phyloP scores from a whole-genome alignment of 2,329 filamentous ascomycete species.

The Leptosphaerulina australis region DNA sequence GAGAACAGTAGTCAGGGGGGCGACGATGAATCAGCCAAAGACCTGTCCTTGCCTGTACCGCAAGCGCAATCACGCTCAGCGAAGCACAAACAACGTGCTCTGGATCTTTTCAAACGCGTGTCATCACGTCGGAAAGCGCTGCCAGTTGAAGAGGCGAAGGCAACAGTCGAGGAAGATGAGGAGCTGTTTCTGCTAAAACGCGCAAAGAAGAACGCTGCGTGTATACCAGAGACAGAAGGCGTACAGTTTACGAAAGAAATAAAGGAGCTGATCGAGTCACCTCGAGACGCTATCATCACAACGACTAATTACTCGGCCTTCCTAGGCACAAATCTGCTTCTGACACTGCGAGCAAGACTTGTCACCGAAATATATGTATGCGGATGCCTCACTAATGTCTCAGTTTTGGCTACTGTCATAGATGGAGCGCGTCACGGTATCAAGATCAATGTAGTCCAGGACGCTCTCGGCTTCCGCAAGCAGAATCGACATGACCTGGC shows the following conservation, averaged over 20 bases:
- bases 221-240: conserved; percentile 53
- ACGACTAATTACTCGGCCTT: conserved; percentile 93
- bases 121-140: conserved; percentile 39
- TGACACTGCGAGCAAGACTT: conserved; percentile 80
- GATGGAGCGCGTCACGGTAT: conserved; percentile 90
- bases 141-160: conserved; percentile 36
- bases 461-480: conserved; percentile 83
- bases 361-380: conserved; percentile 90
- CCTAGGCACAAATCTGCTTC: conserved; percentile 72
- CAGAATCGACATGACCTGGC: conserved; percentile 72
- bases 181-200: conserved; percentile 54
- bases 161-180: conserved; percentile 50
- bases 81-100: conserved; percentile 45
- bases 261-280: conserved; percentile 55
- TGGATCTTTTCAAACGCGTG: conserved; percentile 47
- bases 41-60: conserved; percentile 30
- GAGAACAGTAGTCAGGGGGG: conserved; percentile 44
- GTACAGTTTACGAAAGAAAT: conserved; percentile 59
- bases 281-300: conserved; percentile 60
- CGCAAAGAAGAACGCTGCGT: conserved; percentile 49
- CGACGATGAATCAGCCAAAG: conserved; percentile 39
- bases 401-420: conserved; percentile 87
- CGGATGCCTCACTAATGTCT: conserved; percentile 84
- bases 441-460: conserved; percentile 82
- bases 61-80: conserved; percentile 42